These are phyloP conservation scores for Otatea glauca DNA, from an alignment of 176 grass and related monocot species.

Conservation along the genomic window DNA sequence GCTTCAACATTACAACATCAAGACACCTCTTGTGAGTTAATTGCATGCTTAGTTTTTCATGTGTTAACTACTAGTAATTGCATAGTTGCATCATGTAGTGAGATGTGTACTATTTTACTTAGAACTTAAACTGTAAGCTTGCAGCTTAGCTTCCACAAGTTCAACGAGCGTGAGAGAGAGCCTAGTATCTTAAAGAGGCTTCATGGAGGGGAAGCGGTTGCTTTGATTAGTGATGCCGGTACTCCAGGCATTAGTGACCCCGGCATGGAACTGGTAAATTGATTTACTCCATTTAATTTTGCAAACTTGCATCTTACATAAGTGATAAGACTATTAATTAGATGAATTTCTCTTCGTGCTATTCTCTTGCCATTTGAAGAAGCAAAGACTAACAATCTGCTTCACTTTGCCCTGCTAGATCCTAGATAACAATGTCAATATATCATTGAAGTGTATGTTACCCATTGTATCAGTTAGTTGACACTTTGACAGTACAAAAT, in stretches of 20 bases:
- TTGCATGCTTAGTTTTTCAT: constrained; percentile 27
- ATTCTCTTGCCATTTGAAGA: not conserved
- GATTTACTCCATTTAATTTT: constrained; percentile 2
- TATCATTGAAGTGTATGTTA: constrained; percentile 14
- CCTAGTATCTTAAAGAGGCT: constrained; percentile 79
- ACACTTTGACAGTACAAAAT: not conserved
- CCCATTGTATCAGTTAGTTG: constrained; percentile 24
- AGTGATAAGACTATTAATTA: not conserved
- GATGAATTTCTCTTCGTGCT: not conserved
- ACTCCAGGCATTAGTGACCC: constrained; percentile 94
- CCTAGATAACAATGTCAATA: not conserved
- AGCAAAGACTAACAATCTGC: not conserved
- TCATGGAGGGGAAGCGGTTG: constrained; percentile 84
- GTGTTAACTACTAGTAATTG: constrained; percentile 27
- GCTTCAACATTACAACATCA: constrained; percentile 92
- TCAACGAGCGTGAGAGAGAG: constrained; percentile 90
- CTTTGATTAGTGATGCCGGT: constrained; percentile 96
- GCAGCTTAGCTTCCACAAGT: constrained; percentile 94
- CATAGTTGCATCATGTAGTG: not conserved
- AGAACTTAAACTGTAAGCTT: constrained; percentile 41
- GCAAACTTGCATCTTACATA: not conserved
- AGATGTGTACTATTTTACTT: constrained; percentile 14
- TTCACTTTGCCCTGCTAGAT: not conserved
- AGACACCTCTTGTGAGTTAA: constrained; percentile 84
- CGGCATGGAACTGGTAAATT: constrained; percentile 77